Conservation (phyloP, 805 yeast species). For the Ogataea neopini region DNA sequence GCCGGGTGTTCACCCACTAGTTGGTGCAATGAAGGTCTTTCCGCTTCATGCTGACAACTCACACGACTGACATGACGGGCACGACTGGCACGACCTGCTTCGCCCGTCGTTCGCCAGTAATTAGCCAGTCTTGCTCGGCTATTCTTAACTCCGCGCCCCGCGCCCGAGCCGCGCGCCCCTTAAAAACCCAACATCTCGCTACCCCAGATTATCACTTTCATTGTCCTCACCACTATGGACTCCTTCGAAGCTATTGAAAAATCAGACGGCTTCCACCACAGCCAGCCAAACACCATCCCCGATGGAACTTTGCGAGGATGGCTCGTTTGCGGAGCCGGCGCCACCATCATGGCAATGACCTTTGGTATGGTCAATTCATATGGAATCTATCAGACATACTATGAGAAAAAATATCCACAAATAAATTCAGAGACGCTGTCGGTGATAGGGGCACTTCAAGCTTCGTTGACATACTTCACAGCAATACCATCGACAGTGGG, state of each 20-base stretch:
- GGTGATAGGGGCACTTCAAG: slow-evolving; percentile 55
- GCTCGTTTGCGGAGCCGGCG: slow-evolving; percentile 51
- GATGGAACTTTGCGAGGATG: slow-evolving; percentile 57
- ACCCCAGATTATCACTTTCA: too few relatives aligned
- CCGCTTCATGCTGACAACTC: too few relatives aligned
- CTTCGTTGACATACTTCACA: slow-evolving; percentile 45
- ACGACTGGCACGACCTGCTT: too few relatives aligned
- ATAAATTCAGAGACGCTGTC: slow-evolving; percentile 49
- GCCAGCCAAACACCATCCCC: slow-evolving; percentile 11
- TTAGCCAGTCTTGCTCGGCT: too few relatives aligned
- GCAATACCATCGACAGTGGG: slow-evolving; percentile 49
- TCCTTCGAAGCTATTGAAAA: neutral
- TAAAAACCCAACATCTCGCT: too few relatives aligned
- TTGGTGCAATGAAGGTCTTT: too few relatives aligned
- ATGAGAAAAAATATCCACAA: slow-evolving; percentile 42
- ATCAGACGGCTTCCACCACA: too few relatives aligned
- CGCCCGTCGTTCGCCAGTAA: too few relatives aligned
- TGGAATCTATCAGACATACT: slow-evolving; percentile 59
- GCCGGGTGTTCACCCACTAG: too few relatives aligned
- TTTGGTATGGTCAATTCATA: slow-evolving; percentile 62
- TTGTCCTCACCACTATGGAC: neutral
- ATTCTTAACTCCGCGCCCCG: too few relatives aligned
- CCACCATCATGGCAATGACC: slow-evolving; percentile 47
- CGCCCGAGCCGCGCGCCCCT: too few relatives aligned
- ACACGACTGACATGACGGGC: too few relatives aligned